Percentiles rank a stretch among this genome's conserved stretches.
phyloP scores from a whole-genome alignment of 257 asterid species.

The Przewalskia tangutica region DNA sequence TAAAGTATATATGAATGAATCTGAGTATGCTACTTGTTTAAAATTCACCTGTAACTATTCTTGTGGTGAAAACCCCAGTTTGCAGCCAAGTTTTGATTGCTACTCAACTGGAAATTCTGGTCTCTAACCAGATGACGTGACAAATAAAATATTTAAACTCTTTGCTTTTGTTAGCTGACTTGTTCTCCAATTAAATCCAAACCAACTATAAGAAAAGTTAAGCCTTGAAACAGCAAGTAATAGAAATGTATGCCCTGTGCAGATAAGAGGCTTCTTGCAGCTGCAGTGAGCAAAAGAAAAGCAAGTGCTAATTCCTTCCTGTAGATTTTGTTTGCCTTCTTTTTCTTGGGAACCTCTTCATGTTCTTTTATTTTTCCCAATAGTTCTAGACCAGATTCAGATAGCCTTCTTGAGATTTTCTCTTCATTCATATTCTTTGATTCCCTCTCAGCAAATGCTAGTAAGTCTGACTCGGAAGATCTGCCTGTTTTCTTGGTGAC shows the following conservation, averaged over 20 bases:
- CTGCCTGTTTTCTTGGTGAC: constrained; percentile 89
- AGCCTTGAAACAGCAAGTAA: constrained; percentile 77
- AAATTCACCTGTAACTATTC: constrained; percentile 13
- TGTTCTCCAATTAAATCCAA: constrained; percentile 92
- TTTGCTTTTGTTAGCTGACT: constrained; percentile 33
- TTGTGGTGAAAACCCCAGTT: constrained; percentile 19
- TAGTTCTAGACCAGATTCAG: constrained; percentile 79
- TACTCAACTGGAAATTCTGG: constrained; percentile 13
- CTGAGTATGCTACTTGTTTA: constrained; percentile 9
- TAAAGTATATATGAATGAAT: constrained; percentile 9
- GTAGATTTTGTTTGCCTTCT: constrained; percentile 61
- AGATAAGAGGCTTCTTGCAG: constrained; percentile 63
- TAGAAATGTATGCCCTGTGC: constrained; percentile 93
- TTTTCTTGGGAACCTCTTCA: constrained; percentile 21
- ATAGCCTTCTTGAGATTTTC: constrained; percentile 56
- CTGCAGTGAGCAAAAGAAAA: constrained; percentile 69
- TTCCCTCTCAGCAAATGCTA: constrained; percentile 63
- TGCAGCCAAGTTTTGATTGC: constrained; percentile 4
- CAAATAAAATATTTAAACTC: neutral
- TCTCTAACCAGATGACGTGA: constrained; percentile 19
- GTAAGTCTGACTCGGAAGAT: constrained; percentile 66
- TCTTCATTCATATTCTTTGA: constrained; percentile 36
- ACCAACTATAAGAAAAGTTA: constrained; percentile 71
- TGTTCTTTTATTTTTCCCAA: constrained; percentile 44
- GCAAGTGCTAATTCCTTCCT: constrained; percentile 75